phyloP scores from a whole-genome alignment of 768 basidiomycete genomes.

The Pleurotus sapidus region DNA sequence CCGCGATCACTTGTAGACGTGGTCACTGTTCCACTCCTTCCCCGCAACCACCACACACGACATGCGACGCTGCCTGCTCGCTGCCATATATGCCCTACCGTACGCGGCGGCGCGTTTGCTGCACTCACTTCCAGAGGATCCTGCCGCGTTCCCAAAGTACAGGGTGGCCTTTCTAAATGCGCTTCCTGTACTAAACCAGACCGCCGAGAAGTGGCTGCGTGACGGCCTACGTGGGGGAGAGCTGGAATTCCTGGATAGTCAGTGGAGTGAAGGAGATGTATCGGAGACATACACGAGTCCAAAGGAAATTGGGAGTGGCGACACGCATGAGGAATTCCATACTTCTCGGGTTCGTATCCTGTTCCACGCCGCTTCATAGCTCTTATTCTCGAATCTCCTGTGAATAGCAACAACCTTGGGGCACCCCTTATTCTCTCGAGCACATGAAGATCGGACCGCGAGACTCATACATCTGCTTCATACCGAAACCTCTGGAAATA shows the following conservation, averaged over 20 bases:
- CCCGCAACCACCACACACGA: slow-evolving; percentile 19
- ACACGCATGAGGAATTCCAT: slow-evolving; percentile 28
- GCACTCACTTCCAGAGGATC: slow-evolving; percentile 77
- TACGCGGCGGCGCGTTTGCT: slow-evolving; percentile 40
- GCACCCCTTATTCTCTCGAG: slow-evolving; percentile 54
- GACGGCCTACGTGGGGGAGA: slow-evolving; percentile 75
- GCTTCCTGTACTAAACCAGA: slow-evolving; percentile 69
- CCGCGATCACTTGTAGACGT: slow-evolving; percentile 23
- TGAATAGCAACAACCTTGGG: slow-evolving; percentile 17
- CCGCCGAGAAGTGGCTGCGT: slow-evolving; percentile 71
- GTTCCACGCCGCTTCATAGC: slow-evolving; percentile 15
- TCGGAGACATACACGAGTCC: slow-evolving; percentile 31
- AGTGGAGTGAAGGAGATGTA: slow-evolving; percentile 44
- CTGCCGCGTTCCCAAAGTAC: slow-evolving; percentile 80
- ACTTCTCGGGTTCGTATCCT: slow-evolving; percentile 33
- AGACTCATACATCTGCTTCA: slow-evolving; percentile 74
- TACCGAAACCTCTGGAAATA: slow-evolving; percentile 61
- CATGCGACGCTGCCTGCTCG: background rate
- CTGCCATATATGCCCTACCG: slow-evolving; percentile 15
- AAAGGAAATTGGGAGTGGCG: slow-evolving; percentile 62
- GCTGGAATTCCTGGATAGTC: slow-evolving; percentile 71
- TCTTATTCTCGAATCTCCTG: slow-evolving; percentile 16
- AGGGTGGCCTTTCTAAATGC: slow-evolving; percentile 76
- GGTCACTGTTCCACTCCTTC: slow-evolving; percentile 19
- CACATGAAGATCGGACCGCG: slow-evolving; percentile 71